A percentile compares a stretch with the other conserved stretches of the same genome.
These are phyloP conservation scores for Paramecium sexaurelia DNA, from an alignment of 73 alveolate species.

Conservation along the genomic window DNA sequence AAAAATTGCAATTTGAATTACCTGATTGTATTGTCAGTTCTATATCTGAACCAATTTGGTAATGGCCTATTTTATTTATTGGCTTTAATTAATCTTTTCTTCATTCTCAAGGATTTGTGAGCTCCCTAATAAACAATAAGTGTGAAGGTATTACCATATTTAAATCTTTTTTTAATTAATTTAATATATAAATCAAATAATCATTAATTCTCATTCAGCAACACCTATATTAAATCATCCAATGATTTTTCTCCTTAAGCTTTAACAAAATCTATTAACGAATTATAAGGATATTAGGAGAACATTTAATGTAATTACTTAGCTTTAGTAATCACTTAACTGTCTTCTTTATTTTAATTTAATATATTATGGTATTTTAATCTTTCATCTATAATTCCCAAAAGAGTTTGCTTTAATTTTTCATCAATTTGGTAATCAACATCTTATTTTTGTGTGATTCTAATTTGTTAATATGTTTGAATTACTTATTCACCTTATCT, in stretches of 20 bases:
- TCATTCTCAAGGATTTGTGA: constrained; percentile 78
- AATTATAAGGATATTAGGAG: background rate
- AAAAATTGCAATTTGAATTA: background rate
- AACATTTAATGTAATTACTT: background rate
- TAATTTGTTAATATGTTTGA: background rate
- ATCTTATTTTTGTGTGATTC: background rate
- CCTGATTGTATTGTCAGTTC: constrained; percentile 91
- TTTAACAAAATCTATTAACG: background rate
- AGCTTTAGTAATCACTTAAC: background rate
- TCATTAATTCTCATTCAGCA: background rate
- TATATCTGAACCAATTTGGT: constrained; percentile 97
- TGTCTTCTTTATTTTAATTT: background rate
- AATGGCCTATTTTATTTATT: constrained; percentile 95
- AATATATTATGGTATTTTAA: background rate
- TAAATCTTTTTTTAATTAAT: constrained; percentile 3
- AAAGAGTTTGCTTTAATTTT: background rate
- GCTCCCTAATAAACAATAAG: constrained; percentile 72
- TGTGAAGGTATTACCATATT: background rate
- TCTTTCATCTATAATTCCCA: background rate
- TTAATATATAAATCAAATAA: background rate
- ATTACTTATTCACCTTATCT: background rate
- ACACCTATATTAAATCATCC: background rate
- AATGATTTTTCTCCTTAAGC: background rate
- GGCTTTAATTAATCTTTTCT: constrained; percentile 88
- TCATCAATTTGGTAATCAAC: background rate